phyloP scores from a whole-genome alignment of 129 eudicot genomes.

The Flaveria trinervia region DNA sequence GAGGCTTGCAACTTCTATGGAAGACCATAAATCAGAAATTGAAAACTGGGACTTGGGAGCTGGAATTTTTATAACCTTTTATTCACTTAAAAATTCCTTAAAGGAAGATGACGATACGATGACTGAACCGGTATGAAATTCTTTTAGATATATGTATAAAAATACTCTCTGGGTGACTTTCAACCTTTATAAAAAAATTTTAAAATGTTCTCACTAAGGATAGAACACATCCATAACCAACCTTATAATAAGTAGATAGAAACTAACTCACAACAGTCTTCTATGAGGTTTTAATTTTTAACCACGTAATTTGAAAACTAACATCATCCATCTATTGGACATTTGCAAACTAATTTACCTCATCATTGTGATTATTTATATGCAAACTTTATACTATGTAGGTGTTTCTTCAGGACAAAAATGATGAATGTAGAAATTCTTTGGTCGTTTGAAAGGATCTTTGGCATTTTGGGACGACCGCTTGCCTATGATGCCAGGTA shows the following conservation, averaged over 20 bases:
- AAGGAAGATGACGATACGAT: constrained; percentile 63
- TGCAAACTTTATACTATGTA: constrained; percentile 26
- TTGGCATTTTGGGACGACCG: constrained; percentile 65
- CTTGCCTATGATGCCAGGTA: constrained; percentile 87
- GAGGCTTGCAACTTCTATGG: constrained; percentile 84
- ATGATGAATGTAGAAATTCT: constrained; percentile 62
- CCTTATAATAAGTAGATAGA: background rate
- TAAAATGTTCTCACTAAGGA: background rate
- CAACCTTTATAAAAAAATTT: background rate
- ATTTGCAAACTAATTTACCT: background rate
- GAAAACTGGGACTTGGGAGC: constrained; percentile 99
- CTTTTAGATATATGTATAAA: background rate
- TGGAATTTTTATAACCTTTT: constrained; percentile 83
- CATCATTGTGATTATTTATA: constrained; percentile 17
- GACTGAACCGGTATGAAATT: constrained; percentile 63
- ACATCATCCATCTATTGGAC: background rate
- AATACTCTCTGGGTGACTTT: background rate
- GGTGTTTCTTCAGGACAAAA: constrained; percentile 76
- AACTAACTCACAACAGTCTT: background rate
- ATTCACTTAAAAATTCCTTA: constrained; percentile 62
- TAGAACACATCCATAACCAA: background rate
- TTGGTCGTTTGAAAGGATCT: constrained; percentile 72
- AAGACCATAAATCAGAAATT: constrained; percentile 88
- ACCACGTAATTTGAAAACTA: background rate
- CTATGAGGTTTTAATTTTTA: background rate